These are phyloP conservation scores for Oryza coarctata DNA, from an alignment of 176 grass and related monocot genomes.

Conservation along the genomic window DNA sequence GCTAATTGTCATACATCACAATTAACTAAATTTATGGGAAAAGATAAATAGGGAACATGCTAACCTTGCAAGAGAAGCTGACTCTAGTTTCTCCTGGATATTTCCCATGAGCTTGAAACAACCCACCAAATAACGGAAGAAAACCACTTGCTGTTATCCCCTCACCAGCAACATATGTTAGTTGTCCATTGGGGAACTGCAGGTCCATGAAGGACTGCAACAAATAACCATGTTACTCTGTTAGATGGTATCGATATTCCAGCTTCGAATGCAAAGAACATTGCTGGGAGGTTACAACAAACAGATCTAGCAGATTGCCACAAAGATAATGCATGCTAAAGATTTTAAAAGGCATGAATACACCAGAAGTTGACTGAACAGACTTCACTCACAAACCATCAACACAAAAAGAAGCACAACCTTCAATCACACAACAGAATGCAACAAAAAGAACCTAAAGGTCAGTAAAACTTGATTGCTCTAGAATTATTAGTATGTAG, in stretches of 20 bases:
- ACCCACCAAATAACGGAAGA: conserved; percentile 72
- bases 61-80: conserved; percentile 90
- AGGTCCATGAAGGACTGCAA: conserved; percentile 92
- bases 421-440: neutral
- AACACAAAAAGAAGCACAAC: neutral
- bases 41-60: neutral
- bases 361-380: neutral
- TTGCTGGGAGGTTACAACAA: neutral
- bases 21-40: conserved; percentile 12
- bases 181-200: conserved; percentile 95
- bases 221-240: conserved; percentile 10
- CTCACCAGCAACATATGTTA: conserved; percentile 90
- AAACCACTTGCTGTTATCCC: conserved; percentile 82
- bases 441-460: neutral
- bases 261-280: neutral
- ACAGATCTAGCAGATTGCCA: neutral
- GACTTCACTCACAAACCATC: neutral
- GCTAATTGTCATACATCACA: neutral
- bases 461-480: neutral
- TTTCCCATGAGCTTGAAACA: conserved; percentile 93
- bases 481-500: neutral
- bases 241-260: neutral
- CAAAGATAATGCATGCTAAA: neutral
- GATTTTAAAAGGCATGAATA: neutral
- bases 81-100: conserved; percentile 86